Conservation (phyloP, 305 asterid genomes). For the Fraxinus nigra region DNA sequence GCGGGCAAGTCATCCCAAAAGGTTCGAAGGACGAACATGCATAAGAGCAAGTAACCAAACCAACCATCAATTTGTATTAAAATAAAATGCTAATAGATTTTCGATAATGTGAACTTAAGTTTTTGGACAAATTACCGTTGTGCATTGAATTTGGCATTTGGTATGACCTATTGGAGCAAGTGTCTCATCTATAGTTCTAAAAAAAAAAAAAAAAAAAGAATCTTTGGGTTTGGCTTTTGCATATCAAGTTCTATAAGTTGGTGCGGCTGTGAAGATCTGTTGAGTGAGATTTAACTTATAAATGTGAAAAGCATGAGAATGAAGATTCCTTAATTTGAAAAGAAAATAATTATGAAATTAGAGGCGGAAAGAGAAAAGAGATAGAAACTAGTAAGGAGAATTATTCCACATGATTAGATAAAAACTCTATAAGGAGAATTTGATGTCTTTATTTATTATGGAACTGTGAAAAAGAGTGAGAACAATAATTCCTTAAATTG, state of each 20-base stretch:
- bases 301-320: neutral
- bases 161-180: neutral
- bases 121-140: neutral
- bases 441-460: neutral
- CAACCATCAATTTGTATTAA: neutral
- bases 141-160: neutral
- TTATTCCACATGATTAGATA: neutral
- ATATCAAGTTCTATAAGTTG: neutral
- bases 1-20: neutral
- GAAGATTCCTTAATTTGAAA: neutral
- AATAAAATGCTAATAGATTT: neutral
- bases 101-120: neutral
- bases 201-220: neutral
- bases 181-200: neutral
- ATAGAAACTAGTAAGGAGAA: neutral
- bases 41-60: neutral
- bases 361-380: neutral
- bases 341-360: neutral
- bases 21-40: neutral
- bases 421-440: neutral
- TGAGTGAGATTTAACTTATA: neutral
- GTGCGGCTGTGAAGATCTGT: neutral
- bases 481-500: conserved; percentile 11
- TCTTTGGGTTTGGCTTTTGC: neutral
- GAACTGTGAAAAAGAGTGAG: neutral